These are phyloP conservation scores for Musa troglodytarum DNA, from an alignment of 176 grass and related monocot genomes.

Conservation along the genomic window DNA sequence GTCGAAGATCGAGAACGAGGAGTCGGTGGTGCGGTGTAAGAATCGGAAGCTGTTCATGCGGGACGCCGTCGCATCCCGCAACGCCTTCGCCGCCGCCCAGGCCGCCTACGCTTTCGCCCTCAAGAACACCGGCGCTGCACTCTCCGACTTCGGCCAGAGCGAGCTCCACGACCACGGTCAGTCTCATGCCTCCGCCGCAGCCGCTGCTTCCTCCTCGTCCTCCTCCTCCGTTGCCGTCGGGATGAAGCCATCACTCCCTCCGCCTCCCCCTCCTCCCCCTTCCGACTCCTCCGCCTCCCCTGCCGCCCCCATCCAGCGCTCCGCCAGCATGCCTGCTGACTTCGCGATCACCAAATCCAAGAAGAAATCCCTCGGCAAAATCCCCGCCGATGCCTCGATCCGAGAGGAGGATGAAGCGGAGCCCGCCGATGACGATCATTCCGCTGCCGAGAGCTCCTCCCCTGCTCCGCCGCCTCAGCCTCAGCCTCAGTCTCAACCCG, in stretches of 20 bases:
- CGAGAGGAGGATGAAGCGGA: conserved; percentile 48
- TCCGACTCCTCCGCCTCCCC: conserved; percentile 21
- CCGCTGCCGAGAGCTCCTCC: conserved; percentile 8
- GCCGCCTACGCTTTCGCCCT: conserved; percentile 60
- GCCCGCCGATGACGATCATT: conserved; percentile 14
- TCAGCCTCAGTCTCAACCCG: conserved; percentile 25
- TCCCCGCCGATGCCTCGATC: conserved; percentile 28
- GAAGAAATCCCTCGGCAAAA: conserved; percentile 21
- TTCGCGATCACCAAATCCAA: conserved; percentile 43
- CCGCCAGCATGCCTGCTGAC: conserved; percentile 76
- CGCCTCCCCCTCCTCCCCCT: conserved; percentile 40
- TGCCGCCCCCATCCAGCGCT: conserved; percentile 42
- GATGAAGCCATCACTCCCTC: conserved; percentile 23
- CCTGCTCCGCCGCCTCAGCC: conserved; percentile 29
- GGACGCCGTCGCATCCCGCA: conserved; percentile 44
- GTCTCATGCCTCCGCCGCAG: conserved; percentile 21
- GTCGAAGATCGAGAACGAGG: conserved; percentile 92
- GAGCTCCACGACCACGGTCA: conserved; percentile 35
- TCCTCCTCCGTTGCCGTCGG: neutral
- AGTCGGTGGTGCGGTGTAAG: conserved; percentile 72
- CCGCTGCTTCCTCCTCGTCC: conserved; percentile 27
- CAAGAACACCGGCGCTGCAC: conserved; percentile 71
- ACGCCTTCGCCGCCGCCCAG: conserved; percentile 88
- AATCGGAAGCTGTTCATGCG: conserved; percentile 52
- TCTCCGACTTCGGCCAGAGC: conserved; percentile 63